These are phyloP conservation scores for Pyricularia grisea DNA, from an alignment of 2,329 filamentous ascomycete species.

Conservation along the genomic window DNA sequence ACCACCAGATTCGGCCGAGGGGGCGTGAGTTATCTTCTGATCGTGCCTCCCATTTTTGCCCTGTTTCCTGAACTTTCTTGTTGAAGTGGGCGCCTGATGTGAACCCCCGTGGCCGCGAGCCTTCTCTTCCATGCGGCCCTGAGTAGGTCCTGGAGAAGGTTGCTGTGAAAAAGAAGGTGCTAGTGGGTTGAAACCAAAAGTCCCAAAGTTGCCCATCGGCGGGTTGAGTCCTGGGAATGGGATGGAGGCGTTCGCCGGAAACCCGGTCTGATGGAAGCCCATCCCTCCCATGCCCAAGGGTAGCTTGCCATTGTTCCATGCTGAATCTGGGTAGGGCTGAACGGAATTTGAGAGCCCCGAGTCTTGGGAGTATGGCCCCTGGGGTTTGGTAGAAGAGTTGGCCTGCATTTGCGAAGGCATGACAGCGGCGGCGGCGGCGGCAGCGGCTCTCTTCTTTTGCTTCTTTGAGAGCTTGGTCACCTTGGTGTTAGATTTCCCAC, in stretches of 20 bases:
- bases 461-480: background rate
- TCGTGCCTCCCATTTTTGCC: background rate
- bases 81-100: background rate
- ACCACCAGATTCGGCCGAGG: slow-evolving; percentile 38
- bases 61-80: background rate
- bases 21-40: slow-evolving; percentile 17
- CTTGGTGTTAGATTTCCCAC: background rate
- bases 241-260: background rate
- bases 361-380: background rate
- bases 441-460: background rate
- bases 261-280: background rate
- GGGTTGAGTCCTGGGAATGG: background rate
- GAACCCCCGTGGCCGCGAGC: background rate
- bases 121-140: background rate
- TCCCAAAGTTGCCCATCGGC: background rate
- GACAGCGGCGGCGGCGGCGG: background rate
- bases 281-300: background rate
- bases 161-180: background rate
- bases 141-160: background rate
- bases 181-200: background rate
- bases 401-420: background rate
- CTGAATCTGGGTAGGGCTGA: background rate
- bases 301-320: background rate
- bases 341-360: background rate
- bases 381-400: background rate